These are phyloP conservation scores for Oryza glumipatula DNA, from an alignment of 176 grass and related monocot species.

Conservation along the genomic window DNA sequence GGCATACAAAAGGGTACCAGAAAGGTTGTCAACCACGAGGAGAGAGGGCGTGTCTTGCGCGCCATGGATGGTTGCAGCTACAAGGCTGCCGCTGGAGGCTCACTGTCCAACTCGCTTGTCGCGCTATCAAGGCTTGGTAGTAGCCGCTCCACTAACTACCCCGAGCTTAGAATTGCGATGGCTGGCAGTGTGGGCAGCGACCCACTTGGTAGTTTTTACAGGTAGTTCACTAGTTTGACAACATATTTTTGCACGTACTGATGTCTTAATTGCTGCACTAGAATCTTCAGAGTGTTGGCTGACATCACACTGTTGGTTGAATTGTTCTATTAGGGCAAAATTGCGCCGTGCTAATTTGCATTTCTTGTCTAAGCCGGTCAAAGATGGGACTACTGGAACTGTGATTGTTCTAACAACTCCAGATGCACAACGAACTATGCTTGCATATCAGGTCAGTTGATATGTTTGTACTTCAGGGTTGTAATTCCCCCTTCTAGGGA, in stretches of 20 bases:
- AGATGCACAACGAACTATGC: constrained; percentile 96
- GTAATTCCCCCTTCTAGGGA: background rate
- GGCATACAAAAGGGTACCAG: constrained; percentile 80
- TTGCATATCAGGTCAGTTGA: constrained; percentile 80
- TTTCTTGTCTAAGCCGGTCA: constrained; percentile 85
- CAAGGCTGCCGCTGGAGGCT: constrained; percentile 91
- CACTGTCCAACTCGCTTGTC: constrained; percentile 86
- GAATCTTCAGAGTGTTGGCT: constrained; percentile 20
- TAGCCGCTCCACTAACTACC: constrained; percentile 42
- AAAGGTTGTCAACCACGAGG: constrained; percentile 91
- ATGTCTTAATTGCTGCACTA: background rate
- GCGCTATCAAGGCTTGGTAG: constrained; percentile 78
- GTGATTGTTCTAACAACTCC: constrained; percentile 97
- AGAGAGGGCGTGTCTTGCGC: constrained; percentile 72
- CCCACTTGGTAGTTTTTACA: constrained; percentile 88
- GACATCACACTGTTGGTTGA: constrained; percentile 22
- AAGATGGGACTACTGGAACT: constrained; percentile 86
- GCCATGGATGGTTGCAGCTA: constrained; percentile 98
- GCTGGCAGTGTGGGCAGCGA: constrained; percentile 85
- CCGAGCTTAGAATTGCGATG: constrained; percentile 82
- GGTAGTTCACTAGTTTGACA: constrained; percentile 48
- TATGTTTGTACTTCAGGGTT: background rate
- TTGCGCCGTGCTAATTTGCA: constrained; percentile 80
- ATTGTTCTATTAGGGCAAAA: constrained; percentile 55
- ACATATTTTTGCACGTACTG: background rate